These are phyloP conservation scores for Nicotiana undulata DNA, from an alignment of 257 asterid genomes.

Conservation along the genomic window DNA sequence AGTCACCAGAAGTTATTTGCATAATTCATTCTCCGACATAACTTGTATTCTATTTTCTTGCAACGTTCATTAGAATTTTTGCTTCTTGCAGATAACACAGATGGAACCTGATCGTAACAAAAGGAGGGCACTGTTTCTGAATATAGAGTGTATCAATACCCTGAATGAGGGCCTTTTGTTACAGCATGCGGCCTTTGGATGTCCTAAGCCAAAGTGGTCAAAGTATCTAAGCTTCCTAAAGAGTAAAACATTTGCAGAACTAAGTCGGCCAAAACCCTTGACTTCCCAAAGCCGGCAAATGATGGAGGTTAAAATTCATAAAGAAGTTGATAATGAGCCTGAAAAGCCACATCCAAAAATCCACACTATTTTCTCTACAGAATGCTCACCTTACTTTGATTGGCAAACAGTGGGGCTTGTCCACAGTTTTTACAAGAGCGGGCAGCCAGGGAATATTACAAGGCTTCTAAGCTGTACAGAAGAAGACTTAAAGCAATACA, in stretches of 20 bases:
- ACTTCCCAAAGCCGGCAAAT: constrained; percentile 54
- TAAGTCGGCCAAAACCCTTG: constrained; percentile 55
- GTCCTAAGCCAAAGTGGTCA: constrained; percentile 87
- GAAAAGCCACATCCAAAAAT: constrained; percentile 62
- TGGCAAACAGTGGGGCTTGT: constrained; percentile 98
- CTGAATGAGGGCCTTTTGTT: constrained; percentile 74
- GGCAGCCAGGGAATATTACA: constrained; percentile 92
- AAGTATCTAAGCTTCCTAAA: constrained; percentile 78
- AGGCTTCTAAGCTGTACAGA: constrained; percentile 90
- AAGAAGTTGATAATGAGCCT: constrained; percentile 44
- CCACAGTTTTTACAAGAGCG: constrained; percentile 80
- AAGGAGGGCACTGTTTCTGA: constrained; percentile 60
- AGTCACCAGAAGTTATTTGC: neutral
- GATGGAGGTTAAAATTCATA: constrained; percentile 41
- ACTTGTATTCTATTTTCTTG: neutral
- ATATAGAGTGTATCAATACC: constrained; percentile 70
- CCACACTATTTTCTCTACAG: constrained; percentile 90
- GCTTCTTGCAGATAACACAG: constrained; percentile 48
- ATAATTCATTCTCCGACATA: neutral
- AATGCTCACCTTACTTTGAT: constrained; percentile 84
- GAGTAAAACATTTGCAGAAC: constrained; percentile 72
- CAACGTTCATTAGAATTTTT: neutral
- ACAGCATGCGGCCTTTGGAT: constrained; percentile 68
- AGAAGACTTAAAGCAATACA: constrained; percentile 75
- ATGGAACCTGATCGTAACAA: constrained; percentile 55